Percentiles rank a stretch among this genome's conserved stretches.
phyloP scores from a whole-genome alignment of 2,329 filamentous ascomycete genomes.

The Phoma sp. region DNA sequence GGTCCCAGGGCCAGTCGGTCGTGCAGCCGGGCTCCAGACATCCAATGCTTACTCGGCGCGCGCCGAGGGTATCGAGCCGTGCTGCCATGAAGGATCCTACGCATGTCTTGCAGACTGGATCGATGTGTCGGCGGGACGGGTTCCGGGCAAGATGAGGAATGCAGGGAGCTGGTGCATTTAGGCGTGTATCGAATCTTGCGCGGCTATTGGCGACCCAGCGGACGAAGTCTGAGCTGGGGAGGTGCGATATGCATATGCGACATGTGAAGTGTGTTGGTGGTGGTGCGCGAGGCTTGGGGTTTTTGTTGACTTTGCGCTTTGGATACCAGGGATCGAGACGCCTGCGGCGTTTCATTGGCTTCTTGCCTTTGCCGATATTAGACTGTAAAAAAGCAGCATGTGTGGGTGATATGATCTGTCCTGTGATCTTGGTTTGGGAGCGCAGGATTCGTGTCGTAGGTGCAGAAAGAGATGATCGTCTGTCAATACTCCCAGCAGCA shows the following conservation, averaged over 20 bases:
- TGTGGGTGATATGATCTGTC: not conserved
- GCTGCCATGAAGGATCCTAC: conserved; percentile 32
- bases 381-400: not conserved
- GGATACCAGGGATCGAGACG: conserved; percentile 31
- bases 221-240: conserved; percentile 25
- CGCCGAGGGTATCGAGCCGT: conserved; percentile 29
- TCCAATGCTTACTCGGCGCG: conserved; percentile 22
- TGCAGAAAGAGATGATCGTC: not conserved
- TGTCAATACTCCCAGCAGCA: not conserved
- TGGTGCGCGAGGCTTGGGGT: conserved; percentile 15
- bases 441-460: conserved; percentile 21
- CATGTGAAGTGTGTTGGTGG: conserved; percentile 32
- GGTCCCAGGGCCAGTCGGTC: conserved; percentile 24
- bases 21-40: conserved; percentile 35
- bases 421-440: conserved; percentile 14
- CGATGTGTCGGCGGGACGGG: conserved; percentile 22
- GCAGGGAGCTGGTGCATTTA: conserved; percentile 28
- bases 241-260: conserved; percentile 31
- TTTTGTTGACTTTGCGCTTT: conserved; percentile 26
- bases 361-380: not conserved
- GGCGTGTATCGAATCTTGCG: not conserved
- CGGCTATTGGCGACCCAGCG: conserved; percentile 22
- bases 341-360: conserved; percentile 4
- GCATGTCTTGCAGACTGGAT: conserved; percentile 39
- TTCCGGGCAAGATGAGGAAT: conserved; percentile 31